Base-by-base conservation (phyloP, 2,329 filamentous ascomycete species). In the Monascus ruber region DNA sequence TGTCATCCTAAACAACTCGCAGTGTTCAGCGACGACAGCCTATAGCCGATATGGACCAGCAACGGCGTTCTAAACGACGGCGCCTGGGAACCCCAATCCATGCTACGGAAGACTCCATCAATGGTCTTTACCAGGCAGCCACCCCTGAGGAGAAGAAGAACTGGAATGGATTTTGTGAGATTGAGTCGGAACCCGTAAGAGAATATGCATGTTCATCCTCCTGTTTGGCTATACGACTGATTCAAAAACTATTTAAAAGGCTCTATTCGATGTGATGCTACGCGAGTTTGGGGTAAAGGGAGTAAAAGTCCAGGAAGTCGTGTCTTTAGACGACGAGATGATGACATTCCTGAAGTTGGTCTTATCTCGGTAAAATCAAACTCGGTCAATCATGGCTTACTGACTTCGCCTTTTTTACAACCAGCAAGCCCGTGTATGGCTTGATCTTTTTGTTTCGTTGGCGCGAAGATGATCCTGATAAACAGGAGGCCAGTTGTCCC, bases 391-490 rank as follows among this genome's bases (percentile, higher is more conserved):
- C n/a, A 35, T 8, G 17, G 8, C 8, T 8, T 17, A 17, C 17
- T 17, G 17, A 17, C 17, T 17, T 17, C 3, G 17, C 17, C 17
- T 17, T 3, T 17, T 17, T 17, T 17, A 4, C 24, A 26, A 35
- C 39, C 50, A 84, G 81, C 4, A 75, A 81, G 50, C 83, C 84
- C 1, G 73, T 91, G 2, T 79, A 85, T 51, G 89, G 89, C 2
- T 66, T 96, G n/a, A 83, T 98, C 36, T 91, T 96, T 46, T 73
- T 94, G 1, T 94, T 86, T 52, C 76, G 81, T 42, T 94, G 77
- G 49, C 71, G 74, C 26, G 73, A 75, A 27, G 69, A 72, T n/a
- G 71, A 77, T 40, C 57, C 63, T 4, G 58, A 59, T 48, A 74
- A 65, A 52, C 64, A 70, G 40, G 68, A 73, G 44, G 68, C 65